phyloP scores from a whole-genome alignment of 805 yeast genomes.

The Cyberlindnera suaveolens region DNA sequence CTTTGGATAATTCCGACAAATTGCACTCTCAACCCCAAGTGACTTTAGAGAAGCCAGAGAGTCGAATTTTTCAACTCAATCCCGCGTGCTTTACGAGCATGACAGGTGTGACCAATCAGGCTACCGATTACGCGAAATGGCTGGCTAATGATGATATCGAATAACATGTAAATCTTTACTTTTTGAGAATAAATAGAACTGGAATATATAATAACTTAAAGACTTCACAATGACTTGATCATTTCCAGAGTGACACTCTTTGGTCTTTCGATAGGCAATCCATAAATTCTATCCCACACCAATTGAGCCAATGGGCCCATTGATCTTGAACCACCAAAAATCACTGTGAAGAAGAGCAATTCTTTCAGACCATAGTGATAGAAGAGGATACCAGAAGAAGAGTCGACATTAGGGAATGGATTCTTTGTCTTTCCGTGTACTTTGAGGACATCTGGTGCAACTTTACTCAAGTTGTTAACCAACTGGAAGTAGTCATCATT shows the following conservation, averaged over 20 bases:
- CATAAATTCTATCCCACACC: slow-evolving; percentile 71
- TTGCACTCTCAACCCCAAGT: too few relatives aligned
- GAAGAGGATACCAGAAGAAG: slow-evolving; percentile 72
- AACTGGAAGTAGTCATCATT: slow-evolving; percentile 60
- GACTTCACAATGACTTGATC: slow-evolving; percentile 3
- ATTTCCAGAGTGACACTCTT: slow-evolving; percentile 26
- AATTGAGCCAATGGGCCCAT: slow-evolving; percentile 75
- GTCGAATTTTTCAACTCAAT: too few relatives aligned
- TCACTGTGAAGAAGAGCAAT: slow-evolving; percentile 69
- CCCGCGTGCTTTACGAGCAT: too few relatives aligned
- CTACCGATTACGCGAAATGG: neutral
- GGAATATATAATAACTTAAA: neutral
- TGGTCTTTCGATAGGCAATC: slow-evolving; percentile 80
- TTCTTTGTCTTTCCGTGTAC: slow-evolving; percentile 82
- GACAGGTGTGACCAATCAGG: neutral
- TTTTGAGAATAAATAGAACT: too few relatives aligned
- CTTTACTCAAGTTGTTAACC: slow-evolving; percentile 57
- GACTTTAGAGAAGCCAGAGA: too few relatives aligned
- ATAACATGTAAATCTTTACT: neutral
- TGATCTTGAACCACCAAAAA: slow-evolving; percentile 78
- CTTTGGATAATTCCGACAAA: too few relatives aligned
- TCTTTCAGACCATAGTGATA: slow-evolving; percentile 76
- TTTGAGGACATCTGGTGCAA: slow-evolving; percentile 70
- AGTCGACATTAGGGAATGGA: slow-evolving; percentile 83
- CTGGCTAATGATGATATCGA: neutral